phyloP scores from a whole-genome alignment of 352 stramenopile species.

The Phytophthora multivora region DNA sequence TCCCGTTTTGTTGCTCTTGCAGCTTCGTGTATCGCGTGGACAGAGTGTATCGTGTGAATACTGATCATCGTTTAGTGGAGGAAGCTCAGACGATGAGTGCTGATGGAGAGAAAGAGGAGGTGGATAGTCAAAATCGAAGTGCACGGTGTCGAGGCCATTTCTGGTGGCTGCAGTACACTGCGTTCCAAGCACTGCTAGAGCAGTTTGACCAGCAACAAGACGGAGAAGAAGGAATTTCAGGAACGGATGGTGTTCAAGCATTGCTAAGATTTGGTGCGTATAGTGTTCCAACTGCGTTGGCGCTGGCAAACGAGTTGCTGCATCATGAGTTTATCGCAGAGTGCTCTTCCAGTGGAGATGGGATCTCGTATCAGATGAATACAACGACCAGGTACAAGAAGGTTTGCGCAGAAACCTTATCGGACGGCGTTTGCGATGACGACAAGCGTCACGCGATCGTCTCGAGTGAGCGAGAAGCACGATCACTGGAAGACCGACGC shows the following conservation, averaged over 20 bases:
- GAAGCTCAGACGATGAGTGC: slow-evolving; percentile 21
- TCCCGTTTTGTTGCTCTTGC: slow-evolving; percentile 42
- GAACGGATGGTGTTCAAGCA: slow-evolving; percentile 44
- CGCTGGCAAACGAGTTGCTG: slow-evolving; percentile 40
- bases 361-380: slow-evolving; percentile 25
- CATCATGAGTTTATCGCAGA: slow-evolving; percentile 34
- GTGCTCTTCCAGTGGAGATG: slow-evolving; percentile 14
- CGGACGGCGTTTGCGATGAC: background rate
- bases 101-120: background rate
- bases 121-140: background rate
- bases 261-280: slow-evolving; percentile 46
- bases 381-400: slow-evolving; percentile 30
- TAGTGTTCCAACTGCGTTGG: slow-evolving; percentile 46
- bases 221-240: slow-evolving; percentile 28
- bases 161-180: slow-evolving; percentile 22
- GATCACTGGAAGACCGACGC: slow-evolving; percentile 23
- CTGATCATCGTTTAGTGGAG: slow-evolving; percentile 19
- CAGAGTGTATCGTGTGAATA: slow-evolving; percentile 42
- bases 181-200: slow-evolving; percentile 17
- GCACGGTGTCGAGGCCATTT: slow-evolving; percentile 27
- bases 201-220: slow-evolving; percentile 17
- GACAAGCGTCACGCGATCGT: slow-evolving; percentile 22
- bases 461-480: slow-evolving; percentile 4
- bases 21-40: slow-evolving; percentile 32
- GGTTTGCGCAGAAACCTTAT: slow-evolving; percentile 13